Evolutionary conservation across 768 basidiomycete genomes (phyloP), one percentile per base, ranked within the genome.

Genomic region (Russula sp.): DNA sequence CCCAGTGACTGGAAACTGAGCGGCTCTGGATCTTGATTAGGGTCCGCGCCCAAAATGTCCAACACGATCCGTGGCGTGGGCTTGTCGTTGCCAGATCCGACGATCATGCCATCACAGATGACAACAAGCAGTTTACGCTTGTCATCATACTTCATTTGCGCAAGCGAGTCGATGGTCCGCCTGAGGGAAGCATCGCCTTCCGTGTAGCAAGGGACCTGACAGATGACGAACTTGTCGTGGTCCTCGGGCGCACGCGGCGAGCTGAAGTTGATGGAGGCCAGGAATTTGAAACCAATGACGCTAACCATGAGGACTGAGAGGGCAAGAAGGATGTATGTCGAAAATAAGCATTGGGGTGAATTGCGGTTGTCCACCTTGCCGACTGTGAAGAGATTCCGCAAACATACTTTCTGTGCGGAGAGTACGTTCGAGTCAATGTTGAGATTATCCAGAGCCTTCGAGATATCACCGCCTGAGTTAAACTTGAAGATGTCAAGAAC

Each of bases 201-300:
- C 3, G 96, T 98, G 73, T 98, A 98, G 82, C 96, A 98, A 34
- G 96, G 96, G 0, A 98, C 94, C 71, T 98, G 96, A 73, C 95
- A 98, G 69, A 96, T 92, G 66, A 97, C 89, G 68, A 97, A 96
- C 76, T 97, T 96, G 78, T 97, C 94, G 72, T 94, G 93, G 69
- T 94, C 90, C 75, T 96, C 94, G 0, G 94, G 94, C 6, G 90
- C 89, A 61, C 92, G 84, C 18, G 84, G 73, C 3, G 87, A 76
- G 52, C 84, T 83, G 71, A 97, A 92, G 75, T 91, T 88, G 73
- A 96, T 79, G 0, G 92, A 93, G 1, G 92, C 91, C 65, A 97
- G 76, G 78, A 96, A 96, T 76, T 96, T 98, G 87, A 96, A 95
- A 0, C 88, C 94, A 71, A 97, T 95, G 69, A 98, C 88, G 58